Conservation (phyloP, 306 rosid genomes). For the Trifolium repens region DNA sequence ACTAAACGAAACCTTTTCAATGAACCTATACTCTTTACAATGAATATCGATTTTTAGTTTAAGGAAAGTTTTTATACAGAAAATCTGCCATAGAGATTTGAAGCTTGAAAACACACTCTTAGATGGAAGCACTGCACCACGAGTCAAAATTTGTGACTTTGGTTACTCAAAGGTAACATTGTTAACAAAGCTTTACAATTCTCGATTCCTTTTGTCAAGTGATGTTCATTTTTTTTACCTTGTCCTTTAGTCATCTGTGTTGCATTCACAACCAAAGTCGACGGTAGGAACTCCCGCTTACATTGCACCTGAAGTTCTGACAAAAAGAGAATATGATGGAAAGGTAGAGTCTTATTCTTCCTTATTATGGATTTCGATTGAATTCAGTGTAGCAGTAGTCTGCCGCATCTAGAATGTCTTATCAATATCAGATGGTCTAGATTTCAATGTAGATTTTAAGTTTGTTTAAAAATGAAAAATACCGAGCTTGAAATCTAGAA, state of each 20-base stretch:
- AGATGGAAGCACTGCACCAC: constrained; percentile 81
- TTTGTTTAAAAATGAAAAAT: no score
- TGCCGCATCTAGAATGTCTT: no score
- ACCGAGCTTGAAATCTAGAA: no score
- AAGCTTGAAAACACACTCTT: constrained; percentile 88
- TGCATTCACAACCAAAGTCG: constrained; percentile 90
- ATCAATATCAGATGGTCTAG: neutral
- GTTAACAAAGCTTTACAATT: constrained; percentile 12
- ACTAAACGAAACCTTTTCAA: neutral
- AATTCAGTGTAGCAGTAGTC: neutral
- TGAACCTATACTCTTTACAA: constrained; percentile 14
- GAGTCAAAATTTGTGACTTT: constrained; percentile 81
- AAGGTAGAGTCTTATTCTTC: constrained; percentile 55
- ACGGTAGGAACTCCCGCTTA: constrained; percentile 92
- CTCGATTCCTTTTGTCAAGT: neutral
- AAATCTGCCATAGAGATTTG: constrained; percentile 88
- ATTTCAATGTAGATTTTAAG: neutral
- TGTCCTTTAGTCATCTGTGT: constrained; percentile 64
- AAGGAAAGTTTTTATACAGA: constrained; percentile 54
- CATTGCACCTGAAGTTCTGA: constrained; percentile 88
- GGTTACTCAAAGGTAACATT: constrained; percentile 84
- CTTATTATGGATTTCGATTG: neutral
- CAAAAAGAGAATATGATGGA: constrained; percentile 79
- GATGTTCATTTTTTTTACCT: constrained; percentile 44
- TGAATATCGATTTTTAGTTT: constrained; percentile 13